Base-by-base conservation (phyloP, 2,329 filamentous ascomycete species). In the Colletotrichum cuscutae region DNA sequence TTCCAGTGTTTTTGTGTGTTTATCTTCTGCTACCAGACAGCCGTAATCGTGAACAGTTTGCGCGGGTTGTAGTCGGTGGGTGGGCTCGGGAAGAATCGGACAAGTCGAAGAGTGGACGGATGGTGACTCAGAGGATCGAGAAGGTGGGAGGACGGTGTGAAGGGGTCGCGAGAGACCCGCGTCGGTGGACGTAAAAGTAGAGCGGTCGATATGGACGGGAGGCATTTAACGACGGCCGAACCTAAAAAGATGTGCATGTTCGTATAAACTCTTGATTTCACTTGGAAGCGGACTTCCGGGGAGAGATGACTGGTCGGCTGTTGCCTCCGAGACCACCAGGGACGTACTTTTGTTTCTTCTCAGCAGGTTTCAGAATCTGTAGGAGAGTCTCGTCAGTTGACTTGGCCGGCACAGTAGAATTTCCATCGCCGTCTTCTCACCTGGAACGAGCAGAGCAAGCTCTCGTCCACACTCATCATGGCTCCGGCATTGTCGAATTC, bases 341-440 rank as follows among this genome's bases (percentile, higher is more conserved):
- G 83, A 97, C 95, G 89, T 97, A 98, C 95, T 98, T 98, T 94
- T 98, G 96, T 93, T 99, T 99, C 93, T 99, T 99, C 91, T 99
- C 97, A 85, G 97, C 97, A 81, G 97, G 97, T 89, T 98, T 99
- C 88, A 99, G 90, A 83, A 99, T 98, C 95, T 97, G 78, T 32
- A 66, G 59, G 56, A 60, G n/a, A 59, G n/a, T 24, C 5, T 42
- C 35, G 63, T 75, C 52, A 75, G 74, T 63, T 63, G 63, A 65
- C 54, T 58, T 49, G 30, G n/a, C 24, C 53, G 24, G 52, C 15
- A 53, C 46, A 32, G 42, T 15, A 19, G 6, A 3, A 15, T 30
- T 6, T 22, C 28, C 35, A 6, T 24, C 19, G 22, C 9, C 30
- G 30, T 54, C 59, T 30, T 83, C 86, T 68, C 78, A 97, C 94